A percentile compares a stretch with the other conserved stretches of the same genome.
These are phyloP conservation scores for Rhizophagus sp. DNA, from an alignment of 192 early-diverging fungal genomes.

Conservation along the genomic window DNA sequence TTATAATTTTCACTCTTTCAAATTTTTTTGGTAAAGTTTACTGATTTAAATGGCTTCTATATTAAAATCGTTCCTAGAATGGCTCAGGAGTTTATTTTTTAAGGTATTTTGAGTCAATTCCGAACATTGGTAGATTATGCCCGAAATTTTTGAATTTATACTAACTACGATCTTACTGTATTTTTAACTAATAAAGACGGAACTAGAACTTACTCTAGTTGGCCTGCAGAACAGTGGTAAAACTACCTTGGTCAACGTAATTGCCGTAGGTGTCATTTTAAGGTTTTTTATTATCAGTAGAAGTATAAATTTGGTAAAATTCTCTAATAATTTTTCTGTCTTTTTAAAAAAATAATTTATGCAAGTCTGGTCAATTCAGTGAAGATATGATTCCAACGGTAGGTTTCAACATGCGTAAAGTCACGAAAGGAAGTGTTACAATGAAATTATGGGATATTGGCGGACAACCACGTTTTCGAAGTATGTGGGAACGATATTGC, in stretches of 20 bases:
- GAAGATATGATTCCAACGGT: constrained; percentile 97
- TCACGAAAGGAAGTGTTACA: constrained; percentile 88
- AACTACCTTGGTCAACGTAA: constrained; percentile 83
- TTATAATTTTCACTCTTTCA: neutral
- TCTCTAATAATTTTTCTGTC: neutral
- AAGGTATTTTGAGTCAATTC: constrained; percentile 48
- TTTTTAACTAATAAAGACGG: constrained; percentile 48
- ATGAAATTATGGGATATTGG: constrained; percentile 99
- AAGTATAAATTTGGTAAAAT: neutral
- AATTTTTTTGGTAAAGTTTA: neutral
- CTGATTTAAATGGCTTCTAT: constrained; percentile 51
- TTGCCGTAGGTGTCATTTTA: constrained; percentile 62
- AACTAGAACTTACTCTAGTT: constrained; percentile 89
- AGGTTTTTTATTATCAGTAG: neutral
- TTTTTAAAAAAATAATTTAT: neutral
- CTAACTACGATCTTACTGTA: neutral
- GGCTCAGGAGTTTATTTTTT: constrained; percentile 81
- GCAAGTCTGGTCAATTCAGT: constrained; percentile 71
- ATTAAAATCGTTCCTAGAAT: constrained; percentile 61
- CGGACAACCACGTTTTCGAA: constrained; percentile 95
- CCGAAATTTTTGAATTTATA: neutral
- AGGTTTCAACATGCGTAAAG: constrained; percentile 98
- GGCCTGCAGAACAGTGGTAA: constrained; percentile 88
- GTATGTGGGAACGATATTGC: constrained; percentile 93
- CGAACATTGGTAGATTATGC: neutral